Percentiles rank a stretch among this genome's conserved stretches.
These are phyloP conservation scores for Yarrowia sp. DNA, from an alignment of 805 yeast species.

Conservation along the genomic window DNA sequence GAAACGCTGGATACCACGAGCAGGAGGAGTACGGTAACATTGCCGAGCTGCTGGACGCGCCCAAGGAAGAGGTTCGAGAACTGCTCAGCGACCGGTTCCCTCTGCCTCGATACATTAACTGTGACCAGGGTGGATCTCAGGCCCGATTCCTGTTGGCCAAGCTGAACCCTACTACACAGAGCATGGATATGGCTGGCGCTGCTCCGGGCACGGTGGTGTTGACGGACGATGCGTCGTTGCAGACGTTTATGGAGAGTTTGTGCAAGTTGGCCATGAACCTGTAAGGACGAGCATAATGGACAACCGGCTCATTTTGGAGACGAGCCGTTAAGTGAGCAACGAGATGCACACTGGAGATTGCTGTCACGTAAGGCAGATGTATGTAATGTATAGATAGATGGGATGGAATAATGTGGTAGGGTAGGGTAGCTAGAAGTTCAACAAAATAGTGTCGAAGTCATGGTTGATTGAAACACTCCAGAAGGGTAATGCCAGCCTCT, in stretches of 20 bases:
- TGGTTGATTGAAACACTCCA: no score
- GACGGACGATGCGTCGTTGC: conserved; percentile 20
- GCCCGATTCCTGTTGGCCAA: conserved; percentile 94
- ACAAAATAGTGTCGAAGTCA: no score
- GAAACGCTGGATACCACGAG: conserved; percentile 91
- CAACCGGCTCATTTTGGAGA: no score
- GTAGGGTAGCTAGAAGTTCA: no score
- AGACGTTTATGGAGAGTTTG: conserved; percentile 14
- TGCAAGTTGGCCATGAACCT: conserved; percentile 19
- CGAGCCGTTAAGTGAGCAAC: no score
- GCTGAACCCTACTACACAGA: conserved; percentile 78
- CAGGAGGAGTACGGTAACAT: conserved; percentile 86
- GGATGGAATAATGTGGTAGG: no score
- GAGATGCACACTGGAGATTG: no score
- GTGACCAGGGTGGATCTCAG: conserved; percentile 98
- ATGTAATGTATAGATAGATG: conserved; percentile 6
- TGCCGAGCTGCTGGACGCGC: conserved; percentile 79
- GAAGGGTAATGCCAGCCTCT: no score
- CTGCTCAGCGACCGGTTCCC: conserved; percentile 93
- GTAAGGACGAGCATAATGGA: background rate
- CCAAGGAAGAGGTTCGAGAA: conserved; percentile 88
- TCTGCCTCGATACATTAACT: conserved; percentile 92
- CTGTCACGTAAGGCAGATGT: background rate
- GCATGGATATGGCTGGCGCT: conserved; percentile 18
- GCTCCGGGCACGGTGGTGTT: conserved; percentile 16